These are phyloP conservation scores for Solanum dulcamara DNA, from an alignment of 257 asterid species.

Conservation along the genomic window DNA sequence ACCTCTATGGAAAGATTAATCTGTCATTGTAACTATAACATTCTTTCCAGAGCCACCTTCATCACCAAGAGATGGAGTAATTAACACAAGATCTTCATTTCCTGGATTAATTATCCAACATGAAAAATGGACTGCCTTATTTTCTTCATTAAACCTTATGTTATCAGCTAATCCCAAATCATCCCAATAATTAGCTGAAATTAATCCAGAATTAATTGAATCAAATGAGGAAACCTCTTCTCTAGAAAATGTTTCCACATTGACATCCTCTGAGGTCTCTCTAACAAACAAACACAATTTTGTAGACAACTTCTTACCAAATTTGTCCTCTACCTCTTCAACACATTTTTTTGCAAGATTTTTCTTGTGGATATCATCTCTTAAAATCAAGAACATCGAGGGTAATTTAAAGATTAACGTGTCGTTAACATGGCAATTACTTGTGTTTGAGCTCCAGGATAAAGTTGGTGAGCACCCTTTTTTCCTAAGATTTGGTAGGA, in stretches of 20 bases:
- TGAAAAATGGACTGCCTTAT: slow-evolving; percentile 25
- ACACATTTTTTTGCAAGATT: slow-evolving; percentile 31
- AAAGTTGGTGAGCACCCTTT: slow-evolving; percentile 7
- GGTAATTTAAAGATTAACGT: slow-evolving; percentile 22
- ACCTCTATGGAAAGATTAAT: background rate
- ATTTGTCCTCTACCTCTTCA: slow-evolving; percentile 21
- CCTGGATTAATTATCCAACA: slow-evolving; percentile 41
- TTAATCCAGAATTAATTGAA: background rate
- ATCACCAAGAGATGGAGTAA: slow-evolving; percentile 17
- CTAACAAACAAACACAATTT: slow-evolving; percentile 20
- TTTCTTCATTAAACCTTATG: slow-evolving; percentile 30
- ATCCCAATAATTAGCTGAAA: slow-evolving; percentile 24
- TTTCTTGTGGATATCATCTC: slow-evolving; percentile 14
- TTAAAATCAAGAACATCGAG: background rate
- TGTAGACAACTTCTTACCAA: slow-evolving; percentile 12
- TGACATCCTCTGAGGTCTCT: slow-evolving; percentile 11
- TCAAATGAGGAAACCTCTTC: background rate
- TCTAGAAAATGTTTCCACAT: slow-evolving; percentile 20
- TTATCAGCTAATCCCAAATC: slow-evolving; percentile 16
- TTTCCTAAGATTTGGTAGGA: slow-evolving; percentile 24
- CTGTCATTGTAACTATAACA: slow-evolving; percentile 14
- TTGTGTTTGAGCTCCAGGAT: slow-evolving; percentile 10
- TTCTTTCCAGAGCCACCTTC: slow-evolving; percentile 3
- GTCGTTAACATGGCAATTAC: background rate
- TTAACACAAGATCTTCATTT: slow-evolving; percentile 43